Evolutionary conservation across 1,139 yeast species (phyloP), one percentile per base, ranked within the genome.

Genomic region (Barnettozyma hawaiiensis): DNA sequence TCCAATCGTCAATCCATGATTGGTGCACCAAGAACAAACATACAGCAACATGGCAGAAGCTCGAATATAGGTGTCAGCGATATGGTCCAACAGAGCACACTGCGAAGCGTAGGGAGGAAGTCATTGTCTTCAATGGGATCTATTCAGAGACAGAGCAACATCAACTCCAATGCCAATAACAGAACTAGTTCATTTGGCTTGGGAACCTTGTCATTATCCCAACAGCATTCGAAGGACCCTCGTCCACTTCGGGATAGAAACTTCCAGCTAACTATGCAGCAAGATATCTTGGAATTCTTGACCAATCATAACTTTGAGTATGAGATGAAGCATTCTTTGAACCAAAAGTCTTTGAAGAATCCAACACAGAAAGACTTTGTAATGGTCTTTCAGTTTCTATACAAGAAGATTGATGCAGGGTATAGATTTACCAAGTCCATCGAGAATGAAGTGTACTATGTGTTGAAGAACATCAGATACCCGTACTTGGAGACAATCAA

Each of bases 341-440:
- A 86, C 3, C 68, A 72, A 19, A 81, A 79, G 57, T 76, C 87
- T 1, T 66, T 89, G 45, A 73, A 71, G 51, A 79, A 75, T 50
- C 97, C 97, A 8, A 87, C 96, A 0, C 97, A 89, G 57, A 85
- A 84, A 59, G 96, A 86, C 54, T 89, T 89, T 62, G 79, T 78
- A 10, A 60, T 75, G 40, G 79, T 89, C 16, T 89, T 89, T 64
- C 85, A 84, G 60, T 90, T 89, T 73, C 65, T 89, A 20, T 87
- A 85, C 62, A 73, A 70, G 49, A 74, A 78, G 52, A 65, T 87
- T 32, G 97, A 90, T 59, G 96, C 96, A 0, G 82, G 83, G 35
- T 83, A 84, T 60, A 69, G 69, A 48, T 86, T 86, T 58, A 71
- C 78, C 22, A 78, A 75, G 56, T 70, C 85, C 14, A 73, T 84